phyloP scores from a whole-genome alignment of 116 monocot genomes.

The Posidonia oceanica region DNA sequence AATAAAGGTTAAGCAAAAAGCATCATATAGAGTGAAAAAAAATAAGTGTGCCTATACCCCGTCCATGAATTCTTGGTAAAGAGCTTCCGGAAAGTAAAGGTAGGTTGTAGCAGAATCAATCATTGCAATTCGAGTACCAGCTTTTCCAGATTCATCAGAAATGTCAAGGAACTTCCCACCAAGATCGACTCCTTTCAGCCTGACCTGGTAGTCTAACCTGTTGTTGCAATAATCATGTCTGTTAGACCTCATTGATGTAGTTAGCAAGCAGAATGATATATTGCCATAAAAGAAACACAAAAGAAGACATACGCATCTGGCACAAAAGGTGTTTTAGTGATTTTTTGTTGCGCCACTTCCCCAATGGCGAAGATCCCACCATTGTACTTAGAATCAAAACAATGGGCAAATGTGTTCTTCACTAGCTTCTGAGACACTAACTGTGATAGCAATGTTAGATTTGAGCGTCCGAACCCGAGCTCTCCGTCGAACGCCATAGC shows the following conservation, averaged over 20 bases:
- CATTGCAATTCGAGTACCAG: neutral
- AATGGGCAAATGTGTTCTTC: neutral
- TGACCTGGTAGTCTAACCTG: neutral
- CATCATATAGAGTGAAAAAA: no score
- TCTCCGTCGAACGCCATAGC: neutral
- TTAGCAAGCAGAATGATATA: no score
- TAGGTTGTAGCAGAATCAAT: neutral
- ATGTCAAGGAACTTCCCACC: neutral
- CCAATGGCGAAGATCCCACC: conserved; percentile 2
- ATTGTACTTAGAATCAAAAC: neutral
- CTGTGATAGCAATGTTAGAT: neutral
- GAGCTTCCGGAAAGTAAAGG: neutral
- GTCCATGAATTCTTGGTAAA: neutral
- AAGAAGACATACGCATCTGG: neutral
- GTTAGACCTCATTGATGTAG: no score
- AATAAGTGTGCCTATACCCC: neutral
- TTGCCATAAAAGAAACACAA: neutral
- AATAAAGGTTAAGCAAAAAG: no score
- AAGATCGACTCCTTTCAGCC: neutral
- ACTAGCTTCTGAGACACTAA: neutral
- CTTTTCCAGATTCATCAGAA: neutral
- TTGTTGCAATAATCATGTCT: no score
- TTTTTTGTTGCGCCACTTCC: neutral
- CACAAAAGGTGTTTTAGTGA: neutral
- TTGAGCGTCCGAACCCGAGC: neutral